Evolutionary conservation across 257 asterid genomes (phyloP).

Genomic region (Capsicum chinense): DNA sequence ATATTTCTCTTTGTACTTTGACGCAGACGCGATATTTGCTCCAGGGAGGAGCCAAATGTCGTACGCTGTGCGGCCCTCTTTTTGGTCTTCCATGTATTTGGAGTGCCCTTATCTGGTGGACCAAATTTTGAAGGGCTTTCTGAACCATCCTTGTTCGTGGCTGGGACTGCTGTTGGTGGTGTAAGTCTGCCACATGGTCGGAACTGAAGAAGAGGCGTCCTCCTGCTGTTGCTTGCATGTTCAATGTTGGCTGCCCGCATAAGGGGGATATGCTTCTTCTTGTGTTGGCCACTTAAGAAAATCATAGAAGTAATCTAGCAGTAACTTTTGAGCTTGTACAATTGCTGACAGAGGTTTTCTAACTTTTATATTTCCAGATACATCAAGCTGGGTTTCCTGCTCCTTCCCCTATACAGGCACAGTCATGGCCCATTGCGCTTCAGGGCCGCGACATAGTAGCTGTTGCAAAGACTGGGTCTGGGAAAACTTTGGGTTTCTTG

Average conservation of each 20-base stretch:
- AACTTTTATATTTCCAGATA: constrained; percentile 69
- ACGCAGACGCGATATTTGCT: constrained; percentile 99
- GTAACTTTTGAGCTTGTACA: constrained; percentile 45
- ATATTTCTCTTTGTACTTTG: constrained; percentile 61
- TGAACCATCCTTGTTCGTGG: constrained; percentile 73
- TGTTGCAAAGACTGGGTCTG: constrained; percentile 99
- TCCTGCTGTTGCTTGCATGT: constrained; percentile 74
- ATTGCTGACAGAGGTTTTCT: constrained; percentile 51
- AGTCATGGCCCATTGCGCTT: constrained; percentile 98
- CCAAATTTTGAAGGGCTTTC: constrained; percentile 85
- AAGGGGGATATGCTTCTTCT: constrained; percentile 84
- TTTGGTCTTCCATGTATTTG: constrained; percentile 73
- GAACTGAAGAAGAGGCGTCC: constrained; percentile 84
- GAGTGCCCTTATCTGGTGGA: constrained; percentile 78
- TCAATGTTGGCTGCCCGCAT: constrained; percentile 67
- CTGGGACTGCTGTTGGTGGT: constrained; percentile 79
- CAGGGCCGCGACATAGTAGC: constrained; percentile 96
- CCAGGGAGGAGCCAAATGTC: constrained; percentile 96
- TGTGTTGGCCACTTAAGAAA: constrained; percentile 61
- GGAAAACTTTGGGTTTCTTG: constrained; percentile 94
- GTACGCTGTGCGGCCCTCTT: constrained; percentile 81
- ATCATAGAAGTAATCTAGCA: constrained; percentile 42
- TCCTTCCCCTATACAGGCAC: constrained; percentile 99
- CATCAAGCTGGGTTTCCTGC: constrained; percentile 89
- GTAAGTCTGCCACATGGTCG: constrained; percentile 75